These are phyloP conservation scores for Monosporascus sp. DNA, from an alignment of 2,329 filamentous ascomycete species.

Conservation along the genomic window DNA sequence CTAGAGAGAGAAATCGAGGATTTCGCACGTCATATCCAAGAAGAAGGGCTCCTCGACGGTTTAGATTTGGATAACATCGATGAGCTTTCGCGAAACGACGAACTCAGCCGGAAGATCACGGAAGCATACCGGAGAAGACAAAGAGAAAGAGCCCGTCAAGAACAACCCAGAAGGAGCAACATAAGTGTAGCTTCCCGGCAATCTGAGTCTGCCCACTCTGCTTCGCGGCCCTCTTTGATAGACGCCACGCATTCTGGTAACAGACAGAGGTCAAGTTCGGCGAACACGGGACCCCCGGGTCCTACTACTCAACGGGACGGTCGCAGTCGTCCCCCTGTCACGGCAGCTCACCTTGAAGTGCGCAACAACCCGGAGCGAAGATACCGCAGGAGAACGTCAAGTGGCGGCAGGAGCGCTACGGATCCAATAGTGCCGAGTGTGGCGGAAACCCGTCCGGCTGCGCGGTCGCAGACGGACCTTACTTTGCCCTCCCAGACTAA, in stretches of 20 bases:
- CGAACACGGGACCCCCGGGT: constrained; percentile 28
- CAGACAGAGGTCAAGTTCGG: constrained; percentile 25
- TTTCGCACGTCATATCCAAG: constrained; percentile 81
- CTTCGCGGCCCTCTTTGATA: constrained; percentile 17
- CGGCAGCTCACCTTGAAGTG: constrained; percentile 42
- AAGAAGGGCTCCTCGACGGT: constrained; percentile 81
- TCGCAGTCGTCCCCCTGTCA: constrained; percentile 46
- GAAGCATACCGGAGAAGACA: constrained; percentile 80
- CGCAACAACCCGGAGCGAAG: constrained; percentile 40
- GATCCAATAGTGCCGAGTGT: constrained; percentile 37
- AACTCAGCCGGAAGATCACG: constrained; percentile 84
- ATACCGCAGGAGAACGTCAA: constrained; percentile 45
- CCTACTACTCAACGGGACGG: constrained; percentile 40
- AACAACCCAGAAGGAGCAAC: constrained; percentile 40
- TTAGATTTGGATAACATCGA: constrained; percentile 86
- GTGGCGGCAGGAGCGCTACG: constrained; percentile 50
- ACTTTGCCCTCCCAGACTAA: constrained; percentile 35
- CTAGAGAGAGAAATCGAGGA: constrained; percentile 87
- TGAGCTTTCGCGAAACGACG: constrained; percentile 71
- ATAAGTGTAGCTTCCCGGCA: constrained; percentile 33
- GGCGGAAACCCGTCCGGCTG: constrained; percentile 42
- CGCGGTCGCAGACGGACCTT: constrained; percentile 63
- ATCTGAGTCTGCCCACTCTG: constrained; percentile 22
- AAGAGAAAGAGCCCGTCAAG: constrained; percentile 50
- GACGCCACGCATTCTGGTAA: constrained; percentile 19